phyloP scores from a whole-genome alignment of 306 rosid species.

The Mimosa bimucronata region DNA sequence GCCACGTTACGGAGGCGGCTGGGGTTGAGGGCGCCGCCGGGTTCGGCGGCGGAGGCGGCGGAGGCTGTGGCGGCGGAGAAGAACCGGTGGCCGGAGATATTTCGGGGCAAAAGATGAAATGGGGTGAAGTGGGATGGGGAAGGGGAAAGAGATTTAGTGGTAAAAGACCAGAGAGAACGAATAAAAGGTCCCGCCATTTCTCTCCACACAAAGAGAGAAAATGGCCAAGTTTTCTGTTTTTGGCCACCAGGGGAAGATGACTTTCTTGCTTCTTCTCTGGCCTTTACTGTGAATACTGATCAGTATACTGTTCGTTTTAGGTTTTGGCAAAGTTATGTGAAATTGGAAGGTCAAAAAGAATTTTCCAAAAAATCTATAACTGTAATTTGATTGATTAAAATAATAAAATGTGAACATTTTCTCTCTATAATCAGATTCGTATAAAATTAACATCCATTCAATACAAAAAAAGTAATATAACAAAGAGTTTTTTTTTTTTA shows the following conservation, averaged over 20 bases:
- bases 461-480: no score
- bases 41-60: conserved; percentile 34
- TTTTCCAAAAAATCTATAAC: not conserved
- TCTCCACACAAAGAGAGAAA: not conserved
- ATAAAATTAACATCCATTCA: no score
- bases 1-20: conserved; percentile 91
- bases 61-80: conserved; percentile 60
- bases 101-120: conserved; percentile 26
- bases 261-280: not conserved
- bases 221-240: conserved; percentile 31
- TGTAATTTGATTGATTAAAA: no score
- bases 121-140: conserved; percentile 34
- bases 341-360: not conserved
- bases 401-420: no score
- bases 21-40: conserved; percentile 54
- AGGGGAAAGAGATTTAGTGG: conserved; percentile 57
- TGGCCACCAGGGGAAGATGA: not conserved
- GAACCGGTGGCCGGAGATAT: conserved; percentile 47
- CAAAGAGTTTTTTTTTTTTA: no score
- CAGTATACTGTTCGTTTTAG: not conserved
- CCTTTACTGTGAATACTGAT: not conserved
- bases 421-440: not conserved
- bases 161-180: conserved; percentile 72
- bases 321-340: not conserved
- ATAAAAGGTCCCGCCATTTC: conserved; percentile 80